Percentiles rank a stretch among this genome's conserved stretches.
Conservation (phyloP, 352 stramenopile genomes). For the Phytopythium mirpurense region DNA sequence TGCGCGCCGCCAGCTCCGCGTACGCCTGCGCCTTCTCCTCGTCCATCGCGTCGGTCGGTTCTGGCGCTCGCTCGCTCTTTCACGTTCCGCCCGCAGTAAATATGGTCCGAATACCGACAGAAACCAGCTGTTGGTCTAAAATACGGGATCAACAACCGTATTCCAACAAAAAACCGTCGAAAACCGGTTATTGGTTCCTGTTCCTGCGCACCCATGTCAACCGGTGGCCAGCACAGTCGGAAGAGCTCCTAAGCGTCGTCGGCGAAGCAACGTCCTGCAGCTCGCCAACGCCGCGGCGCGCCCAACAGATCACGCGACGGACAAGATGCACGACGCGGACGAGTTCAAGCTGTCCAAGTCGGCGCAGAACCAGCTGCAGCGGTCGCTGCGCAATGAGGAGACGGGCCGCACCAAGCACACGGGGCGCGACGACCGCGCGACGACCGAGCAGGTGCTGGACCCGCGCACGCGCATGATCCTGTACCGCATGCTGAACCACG, state of each 20-base stretch:
- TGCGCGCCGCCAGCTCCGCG: constrained; percentile 54
- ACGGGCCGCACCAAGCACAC: constrained; percentile 86
- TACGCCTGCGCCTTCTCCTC: constrained; percentile 68
- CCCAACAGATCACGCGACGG: too few species aligned
- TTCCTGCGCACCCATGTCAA: background rate
- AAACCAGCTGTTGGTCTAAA: background rate
- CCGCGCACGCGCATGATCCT: constrained; percentile 98
- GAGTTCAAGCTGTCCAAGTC: constrained; percentile 72
- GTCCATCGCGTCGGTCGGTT: constrained; percentile 37
- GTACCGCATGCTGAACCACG: constrained; percentile 97
- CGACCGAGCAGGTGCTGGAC: constrained; percentile 97
- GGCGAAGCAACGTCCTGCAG: background rate
- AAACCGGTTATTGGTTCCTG: background rate
- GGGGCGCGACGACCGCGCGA: constrained; percentile 96
- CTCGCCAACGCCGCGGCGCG: too few species aligned
- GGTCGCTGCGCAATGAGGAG: constrained; percentile 71
- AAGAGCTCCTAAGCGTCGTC: background rate
- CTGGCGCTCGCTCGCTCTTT: too few species aligned
- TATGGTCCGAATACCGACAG: background rate
- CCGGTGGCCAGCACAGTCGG: too few species aligned
- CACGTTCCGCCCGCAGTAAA: too few species aligned
- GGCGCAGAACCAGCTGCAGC: constrained; percentile 72
- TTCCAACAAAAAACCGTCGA: background rate
- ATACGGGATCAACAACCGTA: too few species aligned
- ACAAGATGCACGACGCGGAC: constrained; percentile 52